These are phyloP conservation scores for Adiantum capillusveneris DNA, from an alignment of 75 land plant genomes.

Conservation along the genomic window DNA sequence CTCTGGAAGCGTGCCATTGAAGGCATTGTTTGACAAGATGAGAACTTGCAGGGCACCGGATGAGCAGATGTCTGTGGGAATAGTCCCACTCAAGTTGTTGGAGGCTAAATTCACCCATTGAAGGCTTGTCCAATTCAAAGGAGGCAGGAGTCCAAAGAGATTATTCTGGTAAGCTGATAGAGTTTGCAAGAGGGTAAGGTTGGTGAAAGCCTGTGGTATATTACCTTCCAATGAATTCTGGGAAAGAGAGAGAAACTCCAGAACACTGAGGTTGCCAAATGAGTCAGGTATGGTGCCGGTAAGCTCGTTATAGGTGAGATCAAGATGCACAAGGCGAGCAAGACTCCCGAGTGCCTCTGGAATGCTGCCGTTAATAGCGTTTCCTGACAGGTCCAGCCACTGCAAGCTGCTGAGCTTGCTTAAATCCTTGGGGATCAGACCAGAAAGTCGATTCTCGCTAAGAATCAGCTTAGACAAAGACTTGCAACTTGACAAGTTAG, in stretches of 20 bases:
- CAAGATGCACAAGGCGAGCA: constrained; percentile 43
- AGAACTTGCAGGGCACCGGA: constrained; percentile 46
- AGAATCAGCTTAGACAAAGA: too few species aligned
- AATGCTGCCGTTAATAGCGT: constrained; percentile 30
- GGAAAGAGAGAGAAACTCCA: constrained; percentile 46
- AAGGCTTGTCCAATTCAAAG: constrained; percentile 44
- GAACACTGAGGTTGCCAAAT: constrained; percentile 31
- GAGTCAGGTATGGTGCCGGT: constrained; percentile 35
- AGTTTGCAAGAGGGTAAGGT: constrained; percentile 28
- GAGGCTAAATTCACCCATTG: constrained; percentile 51
- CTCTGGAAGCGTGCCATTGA: constrained; percentile 49
- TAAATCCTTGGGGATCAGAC: too few species aligned
- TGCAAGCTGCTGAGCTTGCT: constrained; percentile 15
- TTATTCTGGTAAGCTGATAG: constrained; percentile 62
- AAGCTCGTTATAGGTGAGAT: constrained; percentile 52
- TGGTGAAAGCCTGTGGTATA: constrained; percentile 43
- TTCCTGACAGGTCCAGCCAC: constrained; percentile 14
- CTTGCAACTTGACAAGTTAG: constrained; percentile 17
- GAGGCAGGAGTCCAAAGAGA: constrained; percentile 49
- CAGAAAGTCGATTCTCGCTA: too few species aligned
- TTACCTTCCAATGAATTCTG: constrained; percentile 37
- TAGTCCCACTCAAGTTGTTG: constrained; percentile 50
- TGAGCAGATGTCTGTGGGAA: constrained; percentile 56
- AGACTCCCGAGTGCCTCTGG: constrained; percentile 42
- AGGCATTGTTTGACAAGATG: constrained; percentile 39